Conservation (phyloP, 2,329 filamentous ascomycete species). For the Aspergillus sp. region DNA sequence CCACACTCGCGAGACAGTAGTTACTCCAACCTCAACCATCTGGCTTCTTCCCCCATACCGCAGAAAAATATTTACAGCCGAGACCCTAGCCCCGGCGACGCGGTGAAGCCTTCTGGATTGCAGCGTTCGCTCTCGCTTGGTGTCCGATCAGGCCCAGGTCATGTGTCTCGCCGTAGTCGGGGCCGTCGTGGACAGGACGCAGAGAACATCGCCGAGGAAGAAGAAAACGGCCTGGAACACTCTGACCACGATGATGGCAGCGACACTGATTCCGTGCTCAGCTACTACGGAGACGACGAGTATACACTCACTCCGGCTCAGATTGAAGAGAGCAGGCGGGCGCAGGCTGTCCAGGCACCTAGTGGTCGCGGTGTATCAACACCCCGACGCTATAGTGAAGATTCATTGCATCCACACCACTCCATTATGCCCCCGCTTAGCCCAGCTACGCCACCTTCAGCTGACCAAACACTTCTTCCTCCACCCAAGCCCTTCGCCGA, state of each 20-base stretch:
- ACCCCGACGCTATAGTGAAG: slow-evolving; percentile 30
- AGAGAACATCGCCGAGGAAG: slow-evolving; percentile 9
- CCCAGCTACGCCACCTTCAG: slow-evolving; percentile 20
- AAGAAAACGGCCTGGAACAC: neutral
- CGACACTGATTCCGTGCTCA: slow-evolving; percentile 36
- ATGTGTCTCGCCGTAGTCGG: slow-evolving; percentile 29
- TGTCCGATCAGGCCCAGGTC: slow-evolving; percentile 39
- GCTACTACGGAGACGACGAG: slow-evolving; percentile 38
- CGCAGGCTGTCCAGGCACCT: slow-evolving; percentile 7
- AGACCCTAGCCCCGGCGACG: slow-evolving; percentile 31
- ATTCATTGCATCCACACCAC: slow-evolving; percentile 26
- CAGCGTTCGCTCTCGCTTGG: slow-evolving; percentile 39
- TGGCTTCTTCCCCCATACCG: slow-evolving; percentile 16
- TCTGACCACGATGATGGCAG: slow-evolving; percentile 34
- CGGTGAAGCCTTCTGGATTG: slow-evolving; percentile 23
- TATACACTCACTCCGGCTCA: slow-evolving; percentile 36
- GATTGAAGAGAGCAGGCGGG: slow-evolving; percentile 29
- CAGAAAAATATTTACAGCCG: slow-evolving; percentile 28
- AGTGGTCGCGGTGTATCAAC: slow-evolving; percentile 21
- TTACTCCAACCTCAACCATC: slow-evolving; percentile 32
- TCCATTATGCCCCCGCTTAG: neutral
- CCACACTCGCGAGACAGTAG: slow-evolving; percentile 24
- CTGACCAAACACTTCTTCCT: slow-evolving; percentile 18
- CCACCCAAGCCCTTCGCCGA: neutral
- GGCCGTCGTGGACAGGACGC: slow-evolving; percentile 24